Evolutionary conservation across 176 grass and related monocot species (phyloP).

Genomic region (Juncus inflexus): DNA sequence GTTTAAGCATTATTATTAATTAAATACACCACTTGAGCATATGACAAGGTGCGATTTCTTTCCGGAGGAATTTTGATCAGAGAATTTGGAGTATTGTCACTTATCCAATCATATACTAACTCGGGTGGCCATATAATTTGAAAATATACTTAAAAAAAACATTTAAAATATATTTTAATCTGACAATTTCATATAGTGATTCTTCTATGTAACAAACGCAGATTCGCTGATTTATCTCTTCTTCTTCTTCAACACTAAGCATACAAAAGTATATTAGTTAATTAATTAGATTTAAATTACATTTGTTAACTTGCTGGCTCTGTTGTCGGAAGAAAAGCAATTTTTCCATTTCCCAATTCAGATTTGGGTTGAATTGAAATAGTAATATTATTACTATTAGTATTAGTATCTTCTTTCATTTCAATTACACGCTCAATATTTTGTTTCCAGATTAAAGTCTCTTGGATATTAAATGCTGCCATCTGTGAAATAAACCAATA

Average conservation of each 20-base stretch:
- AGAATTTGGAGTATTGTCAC: conserved; percentile 56
- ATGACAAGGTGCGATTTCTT: conserved; percentile 90
- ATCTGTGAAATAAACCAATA: conserved; percentile 41
- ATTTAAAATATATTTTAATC: neutral
- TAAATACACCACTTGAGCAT: conserved; percentile 73
- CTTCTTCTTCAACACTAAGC: conserved; percentile 82
- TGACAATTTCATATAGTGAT: conserved; percentile 96
- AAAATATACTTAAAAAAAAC: conserved; percentile 10
- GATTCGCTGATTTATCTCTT: conserved; percentile 44
- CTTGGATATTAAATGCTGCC: conserved; percentile 97
- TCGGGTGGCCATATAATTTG: conserved; percentile 68
- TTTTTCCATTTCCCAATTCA: conserved; percentile 56
- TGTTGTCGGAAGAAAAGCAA: conserved; percentile 76
- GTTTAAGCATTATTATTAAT: too few species aligned
- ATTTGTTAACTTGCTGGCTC: conserved; percentile 57
- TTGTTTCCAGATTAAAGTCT: conserved; percentile 91
- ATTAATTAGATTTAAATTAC: neutral
- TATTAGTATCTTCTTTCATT: too few species aligned
- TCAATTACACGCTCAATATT: conserved; percentile 97
- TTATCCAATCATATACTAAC: conserved; percentile 85
- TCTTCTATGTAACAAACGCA: conserved; percentile 58
- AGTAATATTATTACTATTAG: too few species aligned
- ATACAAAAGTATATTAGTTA: conserved; percentile 38
- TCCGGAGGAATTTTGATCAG: conserved; percentile 84
- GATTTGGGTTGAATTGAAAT: conserved; percentile 38